Evolutionary conservation across 164 flowering plant species (phyloP).

Genomic region (Amborella trichopoda): DNA sequence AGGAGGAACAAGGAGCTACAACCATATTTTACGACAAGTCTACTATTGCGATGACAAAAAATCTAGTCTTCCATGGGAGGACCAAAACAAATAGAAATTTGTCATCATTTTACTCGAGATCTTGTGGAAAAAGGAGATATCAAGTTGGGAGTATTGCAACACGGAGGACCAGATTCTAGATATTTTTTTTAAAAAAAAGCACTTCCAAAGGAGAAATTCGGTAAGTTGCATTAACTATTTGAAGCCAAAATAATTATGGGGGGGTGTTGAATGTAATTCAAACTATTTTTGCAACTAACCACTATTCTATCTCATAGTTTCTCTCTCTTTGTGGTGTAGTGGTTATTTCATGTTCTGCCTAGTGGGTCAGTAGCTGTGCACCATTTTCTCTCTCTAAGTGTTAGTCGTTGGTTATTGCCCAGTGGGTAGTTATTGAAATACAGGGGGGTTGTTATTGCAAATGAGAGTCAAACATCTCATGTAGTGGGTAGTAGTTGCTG

Average conservation of each 20-base stretch:
- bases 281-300: no score
- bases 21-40: slow-evolving; percentile 1
- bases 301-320: no score
- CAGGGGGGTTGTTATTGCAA: no score
- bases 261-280: not conserved
- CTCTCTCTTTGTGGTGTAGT: no score
- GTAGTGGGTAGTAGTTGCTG: no score
- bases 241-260: slow-evolving; percentile 1
- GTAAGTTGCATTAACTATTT: not conserved
- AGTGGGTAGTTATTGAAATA: no score
- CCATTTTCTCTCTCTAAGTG: no score
- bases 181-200: not conserved
- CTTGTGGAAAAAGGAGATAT: not conserved
- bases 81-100: slow-evolving; percentile 1
- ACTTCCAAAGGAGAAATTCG: not conserved
- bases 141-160: not conserved
- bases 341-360: no score
- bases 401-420: no score
- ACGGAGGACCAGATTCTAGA: not conserved
- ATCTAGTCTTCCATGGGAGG: not conserved
- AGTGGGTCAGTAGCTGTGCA: no score
- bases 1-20: not conserved
- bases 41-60: not conserved
- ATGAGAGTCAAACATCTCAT: no score
- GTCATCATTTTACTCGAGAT: slow-evolving; percentile 1